Percentiles rank a stretch among this genome's conserved stretches.
These are phyloP conservation scores for Fusarium domesticum DNA, from an alignment of 2,329 filamentous ascomycete genomes.

Conservation along the genomic window DNA sequence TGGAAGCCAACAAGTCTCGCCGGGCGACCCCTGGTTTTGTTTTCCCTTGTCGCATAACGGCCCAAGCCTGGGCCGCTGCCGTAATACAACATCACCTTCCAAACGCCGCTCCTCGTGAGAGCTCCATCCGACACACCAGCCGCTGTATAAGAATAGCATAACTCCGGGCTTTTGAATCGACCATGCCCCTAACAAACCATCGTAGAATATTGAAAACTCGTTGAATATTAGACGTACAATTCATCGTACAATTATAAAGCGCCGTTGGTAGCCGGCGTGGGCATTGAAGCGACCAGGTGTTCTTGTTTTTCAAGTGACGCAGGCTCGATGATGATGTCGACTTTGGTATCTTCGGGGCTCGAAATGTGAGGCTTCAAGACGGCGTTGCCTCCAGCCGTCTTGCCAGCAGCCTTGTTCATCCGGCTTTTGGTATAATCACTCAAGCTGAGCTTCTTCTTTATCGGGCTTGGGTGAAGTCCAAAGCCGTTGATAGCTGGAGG, in stretches of 20 bases:
- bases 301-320: slow-evolving; percentile 32
- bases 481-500: slow-evolving; percentile 42
- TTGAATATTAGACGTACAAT: slow-evolving; percentile 26
- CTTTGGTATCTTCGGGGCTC: slow-evolving; percentile 38
- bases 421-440: slow-evolving; percentile 63
- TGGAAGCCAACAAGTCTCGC: background rate
- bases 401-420: slow-evolving; percentile 51
- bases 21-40: background rate
- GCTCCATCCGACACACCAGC: slow-evolving; percentile 24
- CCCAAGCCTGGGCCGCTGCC: background rate
- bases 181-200: slow-evolving; percentile 21
- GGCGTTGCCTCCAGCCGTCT: slow-evolving; percentile 29
- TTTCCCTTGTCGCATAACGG: background rate
- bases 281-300: slow-evolving; percentile 17
- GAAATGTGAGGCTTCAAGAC: slow-evolving; percentile 35
- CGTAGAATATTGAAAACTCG: slow-evolving; percentile 18
- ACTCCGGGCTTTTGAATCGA: slow-evolving; percentile 33
- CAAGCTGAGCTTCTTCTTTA: slow-evolving; percentile 65
- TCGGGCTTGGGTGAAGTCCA: slow-evolving; percentile 52
- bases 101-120: slow-evolving; percentile 28
- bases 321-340: slow-evolving; percentile 35
- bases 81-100: slow-evolving; percentile 17
- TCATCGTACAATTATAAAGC: slow-evolving; percentile 26
- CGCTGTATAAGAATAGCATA: slow-evolving; percentile 29
- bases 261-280: slow-evolving; percentile 29